Evolutionary conservation across 2,329 filamentous ascomycete species (phyloP).

Genomic region (Myotisia sp.): DNA sequence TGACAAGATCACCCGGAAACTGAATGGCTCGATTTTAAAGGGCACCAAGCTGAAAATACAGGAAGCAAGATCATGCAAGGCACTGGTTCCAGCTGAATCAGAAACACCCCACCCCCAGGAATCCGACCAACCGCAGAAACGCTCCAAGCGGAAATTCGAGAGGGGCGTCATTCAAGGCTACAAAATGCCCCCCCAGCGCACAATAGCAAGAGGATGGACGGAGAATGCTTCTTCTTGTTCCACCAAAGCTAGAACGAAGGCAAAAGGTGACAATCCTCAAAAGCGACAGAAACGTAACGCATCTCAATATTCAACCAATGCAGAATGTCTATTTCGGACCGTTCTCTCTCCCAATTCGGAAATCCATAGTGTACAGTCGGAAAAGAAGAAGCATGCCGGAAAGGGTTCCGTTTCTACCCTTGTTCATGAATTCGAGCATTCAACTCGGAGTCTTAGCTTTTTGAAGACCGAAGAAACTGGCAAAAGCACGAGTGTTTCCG

Average conservation of each 20-base stretch:
- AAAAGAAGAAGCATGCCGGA: slow-evolving; percentile 46
- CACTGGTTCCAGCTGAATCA: slow-evolving; percentile 28
- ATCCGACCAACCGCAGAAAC: not conserved
- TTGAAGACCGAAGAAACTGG: slow-evolving; percentile 44
- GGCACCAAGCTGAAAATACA: slow-evolving; percentile 77
- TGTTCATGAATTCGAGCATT: slow-evolving; percentile 83
- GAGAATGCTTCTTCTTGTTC: slow-evolving; percentile 39
- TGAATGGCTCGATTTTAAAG: slow-evolving; percentile 73
- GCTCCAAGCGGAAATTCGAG: slow-evolving; percentile 38
- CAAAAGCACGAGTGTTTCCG: slow-evolving; percentile 34
- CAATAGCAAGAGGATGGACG: slow-evolving; percentile 82
- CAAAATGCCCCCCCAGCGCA: slow-evolving; percentile 56
- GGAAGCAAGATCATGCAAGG: slow-evolving; percentile 56
- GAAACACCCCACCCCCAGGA: not conserved
- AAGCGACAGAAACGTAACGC: slow-evolving; percentile 42
- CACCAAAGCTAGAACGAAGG: slow-evolving; percentile 30
- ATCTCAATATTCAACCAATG: slow-evolving; percentile 68
- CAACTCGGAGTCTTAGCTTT: slow-evolving; percentile 68
- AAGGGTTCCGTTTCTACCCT: slow-evolving; percentile 48
- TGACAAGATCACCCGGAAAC: slow-evolving; percentile 79
- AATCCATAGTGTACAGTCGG: slow-evolving; percentile 8
- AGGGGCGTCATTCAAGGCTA: slow-evolving; percentile 48
- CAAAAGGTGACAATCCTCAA: slow-evolving; percentile 42
- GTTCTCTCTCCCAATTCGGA: slow-evolving; percentile 48
- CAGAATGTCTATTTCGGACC: slow-evolving; percentile 76